These are phyloP conservation scores for Drechslera avenae DNA, from an alignment of 2,329 filamentous ascomycete species.

Conservation along the genomic window DNA sequence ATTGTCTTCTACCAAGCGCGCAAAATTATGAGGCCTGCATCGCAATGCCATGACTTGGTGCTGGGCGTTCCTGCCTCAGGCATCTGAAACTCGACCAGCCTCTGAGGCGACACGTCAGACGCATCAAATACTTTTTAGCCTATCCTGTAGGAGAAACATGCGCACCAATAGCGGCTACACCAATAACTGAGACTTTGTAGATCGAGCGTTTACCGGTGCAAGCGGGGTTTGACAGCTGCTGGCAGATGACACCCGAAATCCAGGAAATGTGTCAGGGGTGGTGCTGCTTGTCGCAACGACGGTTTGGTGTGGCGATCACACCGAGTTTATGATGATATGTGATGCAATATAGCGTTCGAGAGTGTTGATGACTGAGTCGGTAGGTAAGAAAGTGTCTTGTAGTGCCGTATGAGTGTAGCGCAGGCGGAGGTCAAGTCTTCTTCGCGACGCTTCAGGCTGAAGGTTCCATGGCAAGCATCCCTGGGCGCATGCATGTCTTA, in stretches of 20 bases:
- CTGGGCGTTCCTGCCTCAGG: constrained; percentile 18
- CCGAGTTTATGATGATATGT: background rate
- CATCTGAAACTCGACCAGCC: constrained; percentile 30
- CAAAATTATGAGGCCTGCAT: constrained; percentile 17
- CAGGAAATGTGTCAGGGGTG: constrained; percentile 2
- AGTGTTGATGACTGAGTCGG: background rate
- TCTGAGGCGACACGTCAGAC: constrained; percentile 15
- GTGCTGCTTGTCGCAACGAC: background rate
- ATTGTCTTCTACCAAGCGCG: background rate
- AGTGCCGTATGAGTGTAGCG: background rate
- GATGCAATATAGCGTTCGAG: background rate
- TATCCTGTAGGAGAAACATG: constrained; percentile 15
- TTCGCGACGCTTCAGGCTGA: too few relatives aligned
- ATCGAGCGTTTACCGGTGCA: constrained; percentile 1
- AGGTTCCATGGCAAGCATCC: background rate
- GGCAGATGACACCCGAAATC: constrained; percentile 8
- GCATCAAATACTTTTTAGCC: constrained; percentile 21
- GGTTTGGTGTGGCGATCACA: background rate
- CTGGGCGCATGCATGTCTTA: too few relatives aligned
- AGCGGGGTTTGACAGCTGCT: constrained; percentile 5
- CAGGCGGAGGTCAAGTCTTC: too few relatives aligned
- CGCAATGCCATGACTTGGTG: constrained; percentile 14
- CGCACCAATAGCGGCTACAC: background rate
- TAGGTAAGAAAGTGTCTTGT: background rate
- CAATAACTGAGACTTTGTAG: constrained; percentile 6